A percentile compares a stretch with the other conserved stretches of the same genome.
Evolutionary conservation across 1,284 basidiomycete genomes (phyloP).

Genomic region (Amylostereum chailletii): DNA sequence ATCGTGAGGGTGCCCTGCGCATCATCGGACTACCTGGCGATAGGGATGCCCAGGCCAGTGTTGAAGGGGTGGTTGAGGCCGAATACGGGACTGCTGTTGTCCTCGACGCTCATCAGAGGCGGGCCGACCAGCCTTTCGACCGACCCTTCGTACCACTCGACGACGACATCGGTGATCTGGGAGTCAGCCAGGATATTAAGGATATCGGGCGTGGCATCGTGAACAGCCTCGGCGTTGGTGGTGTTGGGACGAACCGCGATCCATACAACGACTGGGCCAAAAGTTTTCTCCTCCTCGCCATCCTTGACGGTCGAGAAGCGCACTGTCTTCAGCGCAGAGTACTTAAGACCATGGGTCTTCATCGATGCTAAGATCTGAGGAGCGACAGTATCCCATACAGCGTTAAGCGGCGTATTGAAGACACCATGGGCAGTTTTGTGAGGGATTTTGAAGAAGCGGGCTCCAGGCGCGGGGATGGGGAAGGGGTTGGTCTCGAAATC

Average conservation of each 20-base stretch:
- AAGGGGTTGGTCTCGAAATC: constrained; percentile 25
- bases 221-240: constrained; percentile 21
- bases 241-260: constrained; percentile 27
- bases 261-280: constrained; percentile 28
- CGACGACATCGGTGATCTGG: constrained; percentile 20
- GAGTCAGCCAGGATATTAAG: constrained; percentile 23
- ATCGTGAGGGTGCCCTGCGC: constrained; percentile 15
- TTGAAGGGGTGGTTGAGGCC: constrained; percentile 19
- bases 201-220: constrained; percentile 26
- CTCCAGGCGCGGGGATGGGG: constrained; percentile 18
- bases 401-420: constrained; percentile 23
- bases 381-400: constrained; percentile 23
- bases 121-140: constrained; percentile 18
- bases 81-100: constrained; percentile 16
- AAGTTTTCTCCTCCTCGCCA: constrained; percentile 16
- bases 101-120: constrained; percentile 19
- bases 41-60: constrained; percentile 20
- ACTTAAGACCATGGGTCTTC: constrained; percentile 22
- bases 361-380: constrained; percentile 24
- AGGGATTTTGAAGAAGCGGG: constrained; percentile 20
- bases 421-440: constrained; percentile 28
- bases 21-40: constrained; percentile 18
- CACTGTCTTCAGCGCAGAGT: constrained; percentile 23
- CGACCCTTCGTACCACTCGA: constrained; percentile 27
- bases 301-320: constrained; percentile 26